Evolutionary conservation across 495 filamentous ascomycete species (phyloP), one percentile per base, ranked within the genome.

Genomic region (Podospora pseudopauciseta): DNA sequence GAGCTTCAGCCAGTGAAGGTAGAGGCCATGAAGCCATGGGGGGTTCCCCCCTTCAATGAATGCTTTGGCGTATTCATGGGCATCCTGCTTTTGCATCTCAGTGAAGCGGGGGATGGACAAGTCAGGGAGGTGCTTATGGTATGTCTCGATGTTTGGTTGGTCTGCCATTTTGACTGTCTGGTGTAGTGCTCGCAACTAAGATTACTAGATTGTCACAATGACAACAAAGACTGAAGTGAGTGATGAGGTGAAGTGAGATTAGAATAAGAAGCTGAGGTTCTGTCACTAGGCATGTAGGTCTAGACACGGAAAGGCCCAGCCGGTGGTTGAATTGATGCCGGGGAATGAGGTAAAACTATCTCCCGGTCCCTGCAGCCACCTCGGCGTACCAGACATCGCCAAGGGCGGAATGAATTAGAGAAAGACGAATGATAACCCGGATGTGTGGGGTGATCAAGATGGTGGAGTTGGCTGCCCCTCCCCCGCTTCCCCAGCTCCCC

Each of bases 11-110:
- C 90, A 92, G 74, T 90, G 85, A 74, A 84, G 80, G 65, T 88
- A 91, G 58, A 91, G 77, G 0, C 80, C 85, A 72, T 89, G 86
- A 58, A 92, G 78, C 89, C 89, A 92, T 4, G 88, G 89, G 23
- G 89, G 89, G 20, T 80, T 76, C 23, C 86, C 84, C 44, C 79
- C 75, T 20, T 85, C 83, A 70, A 86, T 85, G 75, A 91, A 89
- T 20, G 77, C 85, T 28, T 83, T 77, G 1, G 87, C 87, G 70
- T 91, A 90, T 68, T 88, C 84, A 66, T 88, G 84, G 23, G 86
- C 85, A 74, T 87, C 84, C 73, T 90, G 89, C 59, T 81, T 80
- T 71, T 85, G 83, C 79, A 89, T 87, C 26, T 80, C 78, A 67
- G 84, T 84, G 80, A 91, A 91, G 57, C 89, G 86, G 55, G 83